Evolutionary conservation across 116 monocot species (phyloP).

Genomic region (Trichopus zeylanicus): DNA sequence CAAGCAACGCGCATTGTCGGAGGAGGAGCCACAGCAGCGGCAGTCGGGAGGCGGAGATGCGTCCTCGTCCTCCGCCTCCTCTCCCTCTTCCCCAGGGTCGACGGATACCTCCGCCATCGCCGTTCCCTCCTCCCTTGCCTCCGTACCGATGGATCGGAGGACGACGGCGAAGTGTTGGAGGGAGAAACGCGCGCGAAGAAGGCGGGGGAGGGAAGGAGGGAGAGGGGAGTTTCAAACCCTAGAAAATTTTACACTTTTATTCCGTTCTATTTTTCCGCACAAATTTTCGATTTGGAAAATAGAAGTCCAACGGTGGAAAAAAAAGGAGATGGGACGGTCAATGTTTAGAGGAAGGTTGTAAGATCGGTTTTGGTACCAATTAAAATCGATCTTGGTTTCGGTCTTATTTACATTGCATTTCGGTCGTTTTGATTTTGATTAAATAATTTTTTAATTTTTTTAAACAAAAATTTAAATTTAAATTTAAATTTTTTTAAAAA

Average conservation of each 20-base stretch:
- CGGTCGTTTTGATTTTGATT: too few species aligned
- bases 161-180: background rate
- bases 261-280: background rate
- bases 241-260: background rate
- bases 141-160: background rate
- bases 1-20: conserved; percentile 9
- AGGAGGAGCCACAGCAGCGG: conserved; percentile 4
- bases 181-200: background rate
- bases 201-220: background rate
- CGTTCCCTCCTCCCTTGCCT: background rate
- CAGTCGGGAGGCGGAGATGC: background rate
- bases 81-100: background rate
- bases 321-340: too few species aligned
- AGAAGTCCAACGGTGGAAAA: too few species aligned
- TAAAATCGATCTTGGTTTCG: too few species aligned
- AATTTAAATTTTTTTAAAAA: too few species aligned
- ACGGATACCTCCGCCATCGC: background rate
- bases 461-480: too few species aligned
- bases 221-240: background rate
- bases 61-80: background rate
- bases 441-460: too few species aligned
- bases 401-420: too few species aligned
- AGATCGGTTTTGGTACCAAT: too few species aligned
- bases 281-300: too few species aligned
- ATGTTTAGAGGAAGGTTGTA: too few species aligned